Conservation (phyloP, 73 alveolate species). For the Paramecium pentaurelia region DNA sequence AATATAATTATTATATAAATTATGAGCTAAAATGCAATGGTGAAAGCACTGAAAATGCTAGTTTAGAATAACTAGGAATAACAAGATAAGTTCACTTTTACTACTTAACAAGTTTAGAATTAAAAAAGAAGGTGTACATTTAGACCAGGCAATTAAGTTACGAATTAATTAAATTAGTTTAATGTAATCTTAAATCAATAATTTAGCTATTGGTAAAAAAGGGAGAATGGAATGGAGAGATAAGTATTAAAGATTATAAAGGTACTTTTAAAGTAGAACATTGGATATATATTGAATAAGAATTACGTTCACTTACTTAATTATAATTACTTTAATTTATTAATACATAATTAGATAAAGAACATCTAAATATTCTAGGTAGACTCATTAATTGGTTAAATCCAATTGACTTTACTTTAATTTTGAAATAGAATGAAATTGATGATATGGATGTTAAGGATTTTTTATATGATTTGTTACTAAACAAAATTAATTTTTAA, state of each 20-base stretch:
- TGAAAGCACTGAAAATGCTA: neutral
- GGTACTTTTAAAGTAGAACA: conserved; percentile 35
- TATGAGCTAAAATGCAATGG: neutral
- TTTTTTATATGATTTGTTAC: neutral
- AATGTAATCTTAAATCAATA: neutral
- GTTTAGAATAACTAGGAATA: neutral
- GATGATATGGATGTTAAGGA: conserved; percentile 22
- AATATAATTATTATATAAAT: neutral
- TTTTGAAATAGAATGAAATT: conserved; percentile 14
- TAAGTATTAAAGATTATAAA: neutral
- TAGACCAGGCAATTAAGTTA: neutral
- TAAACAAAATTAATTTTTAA: neutral
- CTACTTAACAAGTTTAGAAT: neutral
- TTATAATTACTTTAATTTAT: neutral
- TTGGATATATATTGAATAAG: conserved; percentile 32
- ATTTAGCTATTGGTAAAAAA: neutral
- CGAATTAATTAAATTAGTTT: neutral
- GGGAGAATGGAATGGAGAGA: conserved; percentile 15
- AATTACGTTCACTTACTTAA: neutral
- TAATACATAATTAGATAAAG: neutral
- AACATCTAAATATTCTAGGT: neutral
- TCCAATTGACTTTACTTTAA: neutral
- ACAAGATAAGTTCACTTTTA: neutral
- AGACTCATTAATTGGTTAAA: neutral
- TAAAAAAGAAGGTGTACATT: neutral